These are phyloP conservation scores for Salix purpurea DNA, from an alignment of 345 rosid genomes.

Conservation along the genomic window DNA sequence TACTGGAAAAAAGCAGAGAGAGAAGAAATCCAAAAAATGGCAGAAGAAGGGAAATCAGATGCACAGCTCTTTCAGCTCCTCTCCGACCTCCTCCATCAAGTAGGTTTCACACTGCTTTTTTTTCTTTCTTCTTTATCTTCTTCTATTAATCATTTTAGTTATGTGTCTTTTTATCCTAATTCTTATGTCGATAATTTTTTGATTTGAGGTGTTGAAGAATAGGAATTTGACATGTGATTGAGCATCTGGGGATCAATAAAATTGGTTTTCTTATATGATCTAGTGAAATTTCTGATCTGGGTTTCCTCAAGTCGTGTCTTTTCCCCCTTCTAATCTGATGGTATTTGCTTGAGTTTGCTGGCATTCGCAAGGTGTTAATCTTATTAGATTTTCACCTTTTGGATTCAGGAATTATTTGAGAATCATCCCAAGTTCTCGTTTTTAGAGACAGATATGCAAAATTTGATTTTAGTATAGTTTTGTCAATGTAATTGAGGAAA, in stretches of 20 bases:
- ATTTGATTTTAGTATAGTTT: not conserved
- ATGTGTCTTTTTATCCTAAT: not conserved
- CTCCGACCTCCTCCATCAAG: conserved; percentile 71
- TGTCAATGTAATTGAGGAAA: not conserved
- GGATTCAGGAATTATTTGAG: not conserved
- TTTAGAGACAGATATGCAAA: not conserved
- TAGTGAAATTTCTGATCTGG: conserved; percentile 13
- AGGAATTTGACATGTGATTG: not conserved
- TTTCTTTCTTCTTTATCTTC: not conserved
- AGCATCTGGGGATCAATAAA: not conserved
- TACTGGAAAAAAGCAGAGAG: not conserved
- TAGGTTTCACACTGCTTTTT: not conserved
- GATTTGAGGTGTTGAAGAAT: not conserved
- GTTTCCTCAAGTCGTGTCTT: not conserved
- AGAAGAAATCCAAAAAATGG: conserved; percentile 15
- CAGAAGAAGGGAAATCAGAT: conserved; percentile 40
- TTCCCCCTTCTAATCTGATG: no score
- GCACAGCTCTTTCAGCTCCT: conserved; percentile 69
- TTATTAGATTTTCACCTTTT: not conserved
- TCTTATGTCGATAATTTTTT: not conserved
- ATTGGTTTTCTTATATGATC: not conserved
- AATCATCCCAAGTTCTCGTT: not conserved
- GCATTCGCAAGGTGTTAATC: not conserved
- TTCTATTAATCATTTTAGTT: not conserved
- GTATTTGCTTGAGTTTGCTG: no score